Evolutionary conservation across 352 stramenopile species (phyloP).

Genomic region (Globisporangium rhizosaccharum): DNA sequence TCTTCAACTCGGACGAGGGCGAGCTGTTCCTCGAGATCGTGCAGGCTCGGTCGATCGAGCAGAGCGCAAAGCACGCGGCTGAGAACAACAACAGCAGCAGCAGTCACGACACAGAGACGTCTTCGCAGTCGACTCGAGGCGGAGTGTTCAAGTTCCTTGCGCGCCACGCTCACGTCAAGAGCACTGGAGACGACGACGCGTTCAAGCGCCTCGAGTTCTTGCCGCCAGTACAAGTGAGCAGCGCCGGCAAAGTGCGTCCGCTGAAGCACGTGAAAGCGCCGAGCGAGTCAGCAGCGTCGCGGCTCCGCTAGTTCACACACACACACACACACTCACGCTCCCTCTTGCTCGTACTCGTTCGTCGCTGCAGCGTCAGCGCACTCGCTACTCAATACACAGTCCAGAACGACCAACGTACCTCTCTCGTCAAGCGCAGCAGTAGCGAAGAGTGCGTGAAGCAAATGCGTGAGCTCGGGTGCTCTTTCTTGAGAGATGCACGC

Average conservation of each 20-base stretch:
- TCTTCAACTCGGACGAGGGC: constrained; percentile 59
- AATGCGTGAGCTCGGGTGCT: too few species aligned
- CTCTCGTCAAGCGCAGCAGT: too few species aligned
- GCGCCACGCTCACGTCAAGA: constrained; percentile 19
- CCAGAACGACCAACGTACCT: too few species aligned
- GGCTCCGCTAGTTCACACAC: not conserved
- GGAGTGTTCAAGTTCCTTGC: constrained; percentile 34
- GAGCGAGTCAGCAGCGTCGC: not conserved
- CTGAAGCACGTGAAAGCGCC: constrained; percentile 7
- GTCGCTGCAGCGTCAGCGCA: not conserved
- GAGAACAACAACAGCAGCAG: not conserved
- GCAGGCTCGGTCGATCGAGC: constrained; percentile 18
- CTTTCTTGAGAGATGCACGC: too few species aligned
- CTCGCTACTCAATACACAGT: too few species aligned
- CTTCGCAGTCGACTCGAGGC: not conserved
- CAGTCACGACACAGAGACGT: not conserved
- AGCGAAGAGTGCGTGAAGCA: too few species aligned
- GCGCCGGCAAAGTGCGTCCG: constrained; percentile 15
- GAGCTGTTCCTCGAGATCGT: constrained; percentile 54
- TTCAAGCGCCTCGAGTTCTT: constrained; percentile 51
- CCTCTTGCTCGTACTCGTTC: not conserved
- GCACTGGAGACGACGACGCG: constrained; percentile 10
- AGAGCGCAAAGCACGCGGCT: constrained; percentile 5
- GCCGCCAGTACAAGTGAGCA: constrained; percentile 38
- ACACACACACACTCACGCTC: not conserved